Conservation (phyloP, 208 protist genomes). For the Trypanosoma avium region DNA sequence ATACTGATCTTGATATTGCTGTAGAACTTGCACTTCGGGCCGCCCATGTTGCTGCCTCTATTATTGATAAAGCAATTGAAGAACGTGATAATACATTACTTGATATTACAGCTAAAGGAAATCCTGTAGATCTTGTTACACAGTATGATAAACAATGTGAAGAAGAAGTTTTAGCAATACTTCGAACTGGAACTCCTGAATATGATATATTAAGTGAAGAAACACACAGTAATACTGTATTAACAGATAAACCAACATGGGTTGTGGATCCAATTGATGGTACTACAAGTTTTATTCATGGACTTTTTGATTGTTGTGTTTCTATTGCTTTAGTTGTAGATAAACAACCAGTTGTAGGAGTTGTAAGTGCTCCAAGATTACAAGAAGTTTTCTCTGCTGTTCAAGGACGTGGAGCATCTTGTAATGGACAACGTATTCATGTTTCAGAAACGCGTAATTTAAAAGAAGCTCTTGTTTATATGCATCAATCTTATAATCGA, state of each 20-base stretch:
- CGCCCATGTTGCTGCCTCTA: conserved; percentile 48
- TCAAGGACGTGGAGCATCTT: conserved; percentile 77
- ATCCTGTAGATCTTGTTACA: conserved; percentile 63
- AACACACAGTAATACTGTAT: conserved; percentile 30
- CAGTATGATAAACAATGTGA: conserved; percentile 79
- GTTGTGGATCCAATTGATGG: conserved; percentile 85
- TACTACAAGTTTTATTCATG: conserved; percentile 79
- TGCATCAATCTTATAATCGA: conserved; percentile 61
- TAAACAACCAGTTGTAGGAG: conserved; percentile 72
- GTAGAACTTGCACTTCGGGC: conserved; percentile 62
- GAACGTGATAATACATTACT: conserved; percentile 31
- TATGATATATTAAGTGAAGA: conserved; percentile 60
- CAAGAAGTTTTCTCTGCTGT: conserved; percentile 82
- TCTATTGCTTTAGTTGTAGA: conserved; percentile 80
- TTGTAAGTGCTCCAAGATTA: conserved; percentile 72
- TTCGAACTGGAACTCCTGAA: conserved; percentile 53
- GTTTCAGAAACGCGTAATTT: conserved; percentile 52
- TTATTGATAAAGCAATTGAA: conserved; percentile 68
- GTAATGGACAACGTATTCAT: conserved; percentile 85
- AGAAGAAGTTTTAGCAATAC: conserved; percentile 65
- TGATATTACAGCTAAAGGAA: conserved; percentile 44
- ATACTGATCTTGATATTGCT: conserved; percentile 58
- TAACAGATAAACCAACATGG: conserved; percentile 73
- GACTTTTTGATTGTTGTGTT: conserved; percentile 83
- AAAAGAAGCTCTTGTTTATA: conserved; percentile 59